These are phyloP conservation scores for Penicillium roqueforti DNA, from an alignment of 495 filamentous ascomycete genomes.

Conservation along the genomic window DNA sequence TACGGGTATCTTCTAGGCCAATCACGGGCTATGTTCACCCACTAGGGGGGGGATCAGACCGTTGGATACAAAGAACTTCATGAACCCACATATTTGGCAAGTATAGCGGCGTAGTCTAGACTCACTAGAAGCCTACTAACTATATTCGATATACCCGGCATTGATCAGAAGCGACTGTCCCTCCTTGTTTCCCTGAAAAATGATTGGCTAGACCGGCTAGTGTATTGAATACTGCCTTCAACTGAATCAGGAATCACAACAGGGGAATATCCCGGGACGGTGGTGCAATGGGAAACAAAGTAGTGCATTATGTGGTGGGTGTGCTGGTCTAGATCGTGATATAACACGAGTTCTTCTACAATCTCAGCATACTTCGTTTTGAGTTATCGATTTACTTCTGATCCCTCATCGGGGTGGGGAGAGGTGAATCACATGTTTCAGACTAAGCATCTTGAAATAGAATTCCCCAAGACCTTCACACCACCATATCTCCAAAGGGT, in stretches of 20 bases:
- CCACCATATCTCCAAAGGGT: not conserved
- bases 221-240: not conserved
- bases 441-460: not conserved
- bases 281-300: not conserved
- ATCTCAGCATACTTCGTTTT: not conserved
- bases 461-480: conserved; percentile 1
- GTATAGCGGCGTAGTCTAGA: not conserved
- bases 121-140: not conserved
- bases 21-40: not conserved
- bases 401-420: not conserved
- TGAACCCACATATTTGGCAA: not conserved
- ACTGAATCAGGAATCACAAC: not conserved
- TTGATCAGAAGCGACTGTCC: not conserved
- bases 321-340: not conserved
- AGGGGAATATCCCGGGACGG: not conserved
- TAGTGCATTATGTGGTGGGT: not conserved
- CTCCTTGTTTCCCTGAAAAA: conserved; percentile 1
- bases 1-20: not conserved
- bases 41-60: conserved; percentile 1
- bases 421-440: conserved; percentile 9
- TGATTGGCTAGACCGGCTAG: not conserved
- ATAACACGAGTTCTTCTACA: not conserved
- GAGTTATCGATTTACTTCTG: not conserved
- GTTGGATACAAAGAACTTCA: not conserved
- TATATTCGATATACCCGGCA: too few relatives aligned